A percentile compares a stretch with the other conserved stretches of the same genome.
Evolutionary conservation across 2,329 filamentous ascomycete genomes (phyloP).

Genomic region (Lecanicillium sp.): DNA sequence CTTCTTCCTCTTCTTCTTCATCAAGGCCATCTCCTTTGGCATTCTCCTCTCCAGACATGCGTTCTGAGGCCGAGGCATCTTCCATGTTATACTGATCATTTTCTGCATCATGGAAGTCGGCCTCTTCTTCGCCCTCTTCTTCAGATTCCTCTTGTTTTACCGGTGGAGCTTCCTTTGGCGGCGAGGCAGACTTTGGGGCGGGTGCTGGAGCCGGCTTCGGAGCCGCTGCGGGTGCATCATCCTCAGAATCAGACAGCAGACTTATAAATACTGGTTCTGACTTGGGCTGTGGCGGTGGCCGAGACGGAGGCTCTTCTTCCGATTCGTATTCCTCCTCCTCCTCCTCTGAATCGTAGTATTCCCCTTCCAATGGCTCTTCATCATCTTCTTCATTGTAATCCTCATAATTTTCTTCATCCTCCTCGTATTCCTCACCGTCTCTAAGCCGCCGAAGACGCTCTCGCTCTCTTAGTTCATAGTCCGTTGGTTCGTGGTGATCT

Average conservation of each 20-base stretch:
- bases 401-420: slow-evolving; percentile 5
- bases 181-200: neutral
- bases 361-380: slow-evolving; percentile 11
- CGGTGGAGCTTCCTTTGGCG: neutral
- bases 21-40: neutral
- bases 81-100: neutral
- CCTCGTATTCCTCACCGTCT: slow-evolving; percentile 9
- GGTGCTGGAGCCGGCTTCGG: neutral
- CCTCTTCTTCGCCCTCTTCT: slow-evolving; percentile 1
- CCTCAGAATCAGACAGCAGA: slow-evolving; percentile 25
- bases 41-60: neutral
- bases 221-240: slow-evolving; percentile 17
- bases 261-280: slow-evolving; percentile 26
- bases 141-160: neutral
- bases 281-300: slow-evolving; percentile 1
- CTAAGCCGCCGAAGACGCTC: slow-evolving; percentile 2
- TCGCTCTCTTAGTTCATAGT: slow-evolving; percentile 2
- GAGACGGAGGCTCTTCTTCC: slow-evolving; percentile 3
- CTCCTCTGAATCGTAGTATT: slow-evolving; percentile 12
- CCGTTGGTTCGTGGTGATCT: slow-evolving; percentile 8
- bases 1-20: slow-evolving; percentile 4
- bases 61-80: neutral
- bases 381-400: slow-evolving; percentile 15
- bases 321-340: slow-evolving; percentile 8
- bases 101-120: neutral